Percentiles rank a stretch among this genome's conserved stretches.
These are phyloP conservation scores for Microcyclospora tardicrescens DNA, from an alignment of 2,329 filamentous ascomycete genomes.

Conservation along the genomic window DNA sequence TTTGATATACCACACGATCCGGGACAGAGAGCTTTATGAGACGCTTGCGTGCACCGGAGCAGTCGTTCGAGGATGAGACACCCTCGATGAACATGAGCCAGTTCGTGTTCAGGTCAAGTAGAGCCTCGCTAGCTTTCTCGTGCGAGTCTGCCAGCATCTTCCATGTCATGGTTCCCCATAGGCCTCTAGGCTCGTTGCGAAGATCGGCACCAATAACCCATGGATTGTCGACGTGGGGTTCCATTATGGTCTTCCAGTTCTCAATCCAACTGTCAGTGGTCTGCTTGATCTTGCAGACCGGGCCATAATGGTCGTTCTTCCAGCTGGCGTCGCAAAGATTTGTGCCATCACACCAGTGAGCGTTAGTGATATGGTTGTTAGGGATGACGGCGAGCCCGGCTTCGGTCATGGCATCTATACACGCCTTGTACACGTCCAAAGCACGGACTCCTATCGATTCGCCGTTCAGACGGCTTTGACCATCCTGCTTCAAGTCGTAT, in stretches of 20 bases:
- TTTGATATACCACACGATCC: constrained; percentile 50
- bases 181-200: constrained; percentile 54
- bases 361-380: constrained; percentile 59
- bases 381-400: constrained; percentile 52
- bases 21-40: constrained; percentile 46
- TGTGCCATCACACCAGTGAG: constrained; percentile 56
- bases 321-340: constrained; percentile 55
- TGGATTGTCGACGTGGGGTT: constrained; percentile 43
- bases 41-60: constrained; percentile 41
- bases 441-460: constrained; percentile 34
- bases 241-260: constrained; percentile 55
- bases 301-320: constrained; percentile 51
- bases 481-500: constrained; percentile 7
- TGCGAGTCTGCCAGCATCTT: constrained; percentile 50
- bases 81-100: constrained; percentile 59
- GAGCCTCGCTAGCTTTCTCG: constrained; percentile 48
- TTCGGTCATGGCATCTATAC: constrained; percentile 46
- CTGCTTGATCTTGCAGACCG: constrained; percentile 48
- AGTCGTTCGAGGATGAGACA: constrained; percentile 53
- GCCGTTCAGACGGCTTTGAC: constrained; percentile 3
- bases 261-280: constrained; percentile 52
- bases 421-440: constrained; percentile 49
- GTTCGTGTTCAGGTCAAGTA: constrained; percentile 46
- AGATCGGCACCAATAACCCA: constrained; percentile 54
- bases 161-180: constrained; percentile 60